Evolutionary conservation across 164 flowering plant species (phyloP).

Genomic region (Saururus chinensis): DNA sequence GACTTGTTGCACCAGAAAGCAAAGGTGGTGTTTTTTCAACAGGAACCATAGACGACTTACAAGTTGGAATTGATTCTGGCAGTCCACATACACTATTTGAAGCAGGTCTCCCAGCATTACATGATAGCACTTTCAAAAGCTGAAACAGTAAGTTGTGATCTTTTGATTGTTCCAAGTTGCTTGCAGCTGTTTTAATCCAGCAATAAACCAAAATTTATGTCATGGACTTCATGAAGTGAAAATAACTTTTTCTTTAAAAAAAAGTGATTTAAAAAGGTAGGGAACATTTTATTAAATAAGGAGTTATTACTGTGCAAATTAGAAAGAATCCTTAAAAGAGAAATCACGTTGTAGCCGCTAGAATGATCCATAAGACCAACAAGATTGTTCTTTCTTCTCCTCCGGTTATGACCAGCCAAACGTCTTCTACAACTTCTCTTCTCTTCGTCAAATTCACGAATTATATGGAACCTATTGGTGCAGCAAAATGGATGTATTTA

Average conservation of each 20-base stretch:
- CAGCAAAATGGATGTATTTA: no score
- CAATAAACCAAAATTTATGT: neutral
- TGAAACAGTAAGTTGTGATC: neutral
- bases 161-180: neutral
- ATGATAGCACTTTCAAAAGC: neutral
- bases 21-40: no score
- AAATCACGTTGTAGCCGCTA: conserved; percentile 29
- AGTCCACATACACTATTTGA: neutral
- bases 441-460: conserved; percentile 56
- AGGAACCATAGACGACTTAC: neutral
- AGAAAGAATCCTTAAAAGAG: conserved; percentile 35
- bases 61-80: neutral
- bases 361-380: conserved; percentile 26
- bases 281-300: neutral
- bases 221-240: neutral
- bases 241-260: neutral
- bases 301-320: conserved; percentile 33
- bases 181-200: neutral
- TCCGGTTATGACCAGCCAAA: conserved; percentile 47
- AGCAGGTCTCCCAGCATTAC: neutral
- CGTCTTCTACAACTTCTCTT: conserved; percentile 53
- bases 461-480: conserved; percentile 40
- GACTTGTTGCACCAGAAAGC: no score
- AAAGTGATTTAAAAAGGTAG: neutral
- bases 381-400: conserved; percentile 49